Evolutionary conservation across 257 asterid genomes (phyloP).

Genomic region (Cinchona pubescens): DNA sequence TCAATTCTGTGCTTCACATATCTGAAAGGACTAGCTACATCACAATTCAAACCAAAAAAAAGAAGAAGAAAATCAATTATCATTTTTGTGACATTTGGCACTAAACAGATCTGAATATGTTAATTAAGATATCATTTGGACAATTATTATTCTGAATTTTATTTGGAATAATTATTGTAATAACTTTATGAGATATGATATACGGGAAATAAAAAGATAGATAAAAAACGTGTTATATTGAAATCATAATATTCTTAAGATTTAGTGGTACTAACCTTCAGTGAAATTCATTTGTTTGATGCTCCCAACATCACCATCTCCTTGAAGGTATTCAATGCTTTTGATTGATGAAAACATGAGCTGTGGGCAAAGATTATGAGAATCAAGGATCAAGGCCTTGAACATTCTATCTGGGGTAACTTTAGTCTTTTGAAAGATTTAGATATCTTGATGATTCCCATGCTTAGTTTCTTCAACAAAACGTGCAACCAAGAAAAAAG

Average conservation of each 20-base stretch:
- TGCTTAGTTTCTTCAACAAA: slow-evolving; percentile 13
- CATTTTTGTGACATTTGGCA: background rate
- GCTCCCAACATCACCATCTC: slow-evolving; percentile 35
- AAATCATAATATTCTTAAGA: too few relatives aligned
- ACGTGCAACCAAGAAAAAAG: background rate
- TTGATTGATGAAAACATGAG: slow-evolving; percentile 35
- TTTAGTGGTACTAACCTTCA: slow-evolving; percentile 32
- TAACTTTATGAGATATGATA: too few relatives aligned
- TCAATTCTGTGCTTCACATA: slow-evolving; percentile 59
- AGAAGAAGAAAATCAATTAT: background rate
- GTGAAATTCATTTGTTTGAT: slow-evolving; percentile 34
- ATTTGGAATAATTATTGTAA: too few relatives aligned
- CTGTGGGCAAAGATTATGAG: slow-evolving; percentile 37
- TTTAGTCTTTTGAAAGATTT: slow-evolving; percentile 48
- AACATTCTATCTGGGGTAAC: slow-evolving; percentile 33
- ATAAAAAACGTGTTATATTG: too few relatives aligned
- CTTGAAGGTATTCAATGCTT: slow-evolving; percentile 26
- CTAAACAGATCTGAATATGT: background rate
- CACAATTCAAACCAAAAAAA: background rate
- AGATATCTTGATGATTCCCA: slow-evolving; percentile 44
- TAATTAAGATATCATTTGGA: background rate
- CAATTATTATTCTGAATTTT: too few relatives aligned
- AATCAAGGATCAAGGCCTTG: slow-evolving; percentile 35
- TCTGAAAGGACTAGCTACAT: slow-evolving; percentile 46
- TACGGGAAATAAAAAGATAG: too few relatives aligned